Base-by-base conservation (phyloP, 176 grass and related monocot genomes). In the Elaeis guineensis region DNA sequence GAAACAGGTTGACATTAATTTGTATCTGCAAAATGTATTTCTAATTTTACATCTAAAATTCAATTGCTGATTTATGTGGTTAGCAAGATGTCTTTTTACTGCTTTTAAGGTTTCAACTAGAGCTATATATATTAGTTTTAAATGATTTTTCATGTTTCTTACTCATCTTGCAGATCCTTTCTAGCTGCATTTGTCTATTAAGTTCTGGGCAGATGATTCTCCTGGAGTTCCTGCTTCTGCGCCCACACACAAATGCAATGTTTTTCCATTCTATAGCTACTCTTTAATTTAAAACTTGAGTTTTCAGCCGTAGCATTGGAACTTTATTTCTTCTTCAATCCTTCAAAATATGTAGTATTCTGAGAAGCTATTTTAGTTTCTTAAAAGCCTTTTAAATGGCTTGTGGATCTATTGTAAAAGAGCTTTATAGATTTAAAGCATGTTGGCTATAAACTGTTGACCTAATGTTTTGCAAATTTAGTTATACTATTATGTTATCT, bases 151-250 rank as follows among this genome's bases (percentile, higher is more conserved):
- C 78, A 76, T 79, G 73, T 80, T 70, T 19, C 76, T 64, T 66
- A 70, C 73, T 75, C 66, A 79, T 77, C 53, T 83, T 83, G 79
- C 73, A 63, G 70, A 73, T 90, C 69, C 57, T 80, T 77, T 71
- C 79, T 86, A 74, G 87, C 64, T 77, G 79, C 69, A 79, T 86
- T 72, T 74, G 80, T 63, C 72, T 86, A 77, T 80, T 90, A 83
- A 23, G 79, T 64, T 86, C 64, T 90, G 87, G 76, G 76, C 49
- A 70, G 82, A 83, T 85, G 87, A 86, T 83, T 85, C 79, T 83
- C 64, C 63, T 66, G 82, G 16, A 77, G 69, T 90, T 78, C 87
- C 72, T 80, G 78, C 78, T 72, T 78, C 75, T 56, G 26, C 71
- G 80, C 64, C 74, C 73, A 71, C 73, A 67, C 73, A 77, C 69